A percentile compares a stretch with the other conserved stretches of the same genome.
Conservation (phyloP, 305 asterid genomes). For the Fraxinus paxiana region DNA sequence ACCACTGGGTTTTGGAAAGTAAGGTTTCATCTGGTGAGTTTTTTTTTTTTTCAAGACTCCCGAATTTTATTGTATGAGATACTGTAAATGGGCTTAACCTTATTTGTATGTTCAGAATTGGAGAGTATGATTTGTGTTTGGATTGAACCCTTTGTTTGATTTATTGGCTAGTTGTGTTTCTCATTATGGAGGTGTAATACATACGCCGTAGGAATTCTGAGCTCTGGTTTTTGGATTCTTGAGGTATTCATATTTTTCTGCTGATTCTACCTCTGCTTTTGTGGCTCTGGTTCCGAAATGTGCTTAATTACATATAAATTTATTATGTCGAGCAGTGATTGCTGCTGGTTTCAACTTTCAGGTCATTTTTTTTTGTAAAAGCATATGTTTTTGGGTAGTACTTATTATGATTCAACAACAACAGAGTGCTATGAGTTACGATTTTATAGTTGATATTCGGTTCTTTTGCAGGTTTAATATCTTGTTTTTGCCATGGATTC, state of each 20-base stretch:
- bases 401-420: not conserved
- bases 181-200: not conserved
- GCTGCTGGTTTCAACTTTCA: not conserved
- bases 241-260: slow-evolving; percentile 22
- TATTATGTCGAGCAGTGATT: not conserved
- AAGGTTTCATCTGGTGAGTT: slow-evolving; percentile 29
- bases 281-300: slow-evolving; percentile 8
- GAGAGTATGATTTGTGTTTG: not conserved
- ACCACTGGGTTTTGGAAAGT: slow-evolving; percentile 16
- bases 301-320: not conserved
- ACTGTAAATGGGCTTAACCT: slow-evolving; percentile 11
- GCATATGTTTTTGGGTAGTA: not conserved
- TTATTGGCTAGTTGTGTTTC: not conserved
- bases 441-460: not conserved
- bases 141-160: not conserved
- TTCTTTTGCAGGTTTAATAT: slow-evolving; percentile 27
- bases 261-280: slow-evolving; percentile 7
- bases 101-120: not conserved
- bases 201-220: slow-evolving; percentile 7
- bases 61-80: not conserved
- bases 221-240: slow-evolving; percentile 19
- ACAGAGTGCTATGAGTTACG: not conserved
- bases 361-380: not conserved
- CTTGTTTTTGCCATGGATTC: slow-evolving; percentile 59
- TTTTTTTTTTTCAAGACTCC: not conserved